These are phyloP conservation scores for Sarcodon sp. DNA, from an alignment of 768 basidiomycete genomes.

Conservation along the genomic window DNA sequence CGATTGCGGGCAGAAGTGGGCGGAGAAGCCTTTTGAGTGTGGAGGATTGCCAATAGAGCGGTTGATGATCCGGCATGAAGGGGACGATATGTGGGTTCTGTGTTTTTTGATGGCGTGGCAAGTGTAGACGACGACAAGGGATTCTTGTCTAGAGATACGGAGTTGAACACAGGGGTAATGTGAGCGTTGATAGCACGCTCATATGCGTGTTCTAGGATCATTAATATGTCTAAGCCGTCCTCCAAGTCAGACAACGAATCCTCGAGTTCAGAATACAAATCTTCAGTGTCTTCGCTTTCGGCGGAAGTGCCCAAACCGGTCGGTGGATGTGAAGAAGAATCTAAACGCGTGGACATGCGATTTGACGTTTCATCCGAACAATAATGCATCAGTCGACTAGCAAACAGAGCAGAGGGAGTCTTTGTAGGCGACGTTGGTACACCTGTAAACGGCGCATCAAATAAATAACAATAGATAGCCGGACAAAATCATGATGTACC, in stretches of 20 bases:
- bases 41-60: slow-evolving; percentile 51
- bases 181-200: slow-evolving; percentile 53
- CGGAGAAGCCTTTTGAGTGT: slow-evolving; percentile 19
- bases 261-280: slow-evolving; percentile 29
- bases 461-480: slow-evolving; percentile 1
- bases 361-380: slow-evolving; percentile 49
- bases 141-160: background rate
- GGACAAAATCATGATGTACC: slow-evolving; percentile 14
- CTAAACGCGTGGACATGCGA: slow-evolving; percentile 2
- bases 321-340: slow-evolving; percentile 6
- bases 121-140: background rate
- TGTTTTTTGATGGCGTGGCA: background rate
- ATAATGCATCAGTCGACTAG: slow-evolving; percentile 76
- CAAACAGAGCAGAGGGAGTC: slow-evolving; percentile 46
- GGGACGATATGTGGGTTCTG: slow-evolving; percentile 13
- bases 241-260: slow-evolving; percentile 46
- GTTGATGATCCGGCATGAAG: slow-evolving; percentile 55
- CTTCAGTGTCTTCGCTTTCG: slow-evolving; percentile 15
- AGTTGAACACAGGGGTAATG: slow-evolving; percentile 16
- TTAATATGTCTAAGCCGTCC: slow-evolving; percentile 58
- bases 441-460: background rate
- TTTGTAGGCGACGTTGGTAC: slow-evolving; percentile 10
- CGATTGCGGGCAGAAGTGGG: background rate
- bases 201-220: slow-evolving; percentile 59
- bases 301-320: slow-evolving; percentile 1